These are phyloP conservation scores for Begonia peltatifolia DNA, from an alignment of 306 rosid genomes.

Conservation along the genomic window DNA sequence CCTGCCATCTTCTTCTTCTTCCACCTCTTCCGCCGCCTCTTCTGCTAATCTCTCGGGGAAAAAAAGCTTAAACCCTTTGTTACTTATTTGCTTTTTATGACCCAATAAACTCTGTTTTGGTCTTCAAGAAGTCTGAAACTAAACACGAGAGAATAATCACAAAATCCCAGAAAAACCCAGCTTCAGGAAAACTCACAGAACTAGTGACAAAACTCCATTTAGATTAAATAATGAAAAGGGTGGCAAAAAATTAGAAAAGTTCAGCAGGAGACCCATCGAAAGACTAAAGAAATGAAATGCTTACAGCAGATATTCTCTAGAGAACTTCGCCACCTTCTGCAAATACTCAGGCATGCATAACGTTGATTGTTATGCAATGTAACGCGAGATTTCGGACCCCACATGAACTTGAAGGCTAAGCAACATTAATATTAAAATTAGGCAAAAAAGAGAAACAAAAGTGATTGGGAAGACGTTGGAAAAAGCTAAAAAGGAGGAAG, in stretches of 20 bases:
- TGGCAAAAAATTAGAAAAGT: not conserved
- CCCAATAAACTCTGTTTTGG: not conserved
- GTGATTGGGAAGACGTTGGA: not conserved
- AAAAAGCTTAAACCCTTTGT: conserved; percentile 4
- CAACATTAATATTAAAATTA: not conserved
- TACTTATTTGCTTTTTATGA: not conserved
- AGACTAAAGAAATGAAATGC: not conserved
- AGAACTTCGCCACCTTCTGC: not conserved
- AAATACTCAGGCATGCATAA: not conserved
- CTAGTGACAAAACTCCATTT: no score
- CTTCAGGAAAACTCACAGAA: no score
- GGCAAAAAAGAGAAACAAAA: not conserved
- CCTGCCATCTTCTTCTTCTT: conserved; percentile 43
- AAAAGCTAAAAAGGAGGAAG: not conserved
- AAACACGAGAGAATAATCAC: no score
- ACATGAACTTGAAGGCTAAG: not conserved
- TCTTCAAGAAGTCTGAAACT: no score
- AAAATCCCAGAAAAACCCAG: no score
- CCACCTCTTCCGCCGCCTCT: not conserved
- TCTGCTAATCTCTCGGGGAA: not conserved
- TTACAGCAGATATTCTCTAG: not conserved
- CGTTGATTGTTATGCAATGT: not conserved
- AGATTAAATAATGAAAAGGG: not conserved
- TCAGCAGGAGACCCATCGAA: not conserved
- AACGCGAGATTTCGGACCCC: not conserved